Evolutionary conservation across 768 basidiomycete species (phyloP).

Genomic region (Naganishia onofrii): DNA sequence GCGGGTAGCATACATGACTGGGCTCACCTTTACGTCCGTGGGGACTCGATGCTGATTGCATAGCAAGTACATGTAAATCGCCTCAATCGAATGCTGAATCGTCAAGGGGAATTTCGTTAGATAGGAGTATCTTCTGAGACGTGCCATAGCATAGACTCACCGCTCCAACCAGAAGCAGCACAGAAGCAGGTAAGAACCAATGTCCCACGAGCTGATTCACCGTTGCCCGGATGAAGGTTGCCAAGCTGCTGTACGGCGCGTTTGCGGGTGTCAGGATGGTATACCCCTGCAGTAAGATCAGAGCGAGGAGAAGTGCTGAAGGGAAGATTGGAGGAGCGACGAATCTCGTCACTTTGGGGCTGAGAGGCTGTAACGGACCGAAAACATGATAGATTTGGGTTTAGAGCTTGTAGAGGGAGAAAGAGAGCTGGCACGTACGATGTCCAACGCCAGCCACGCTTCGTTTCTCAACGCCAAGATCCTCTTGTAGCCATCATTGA

Average conservation of each 20-base stretch:
- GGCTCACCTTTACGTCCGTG: not conserved
- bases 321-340: conserved; percentile 3
- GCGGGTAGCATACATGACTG: no score
- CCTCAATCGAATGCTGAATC: conserved; percentile 12
- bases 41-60: conserved; percentile 17
- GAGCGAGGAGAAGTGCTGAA: not conserved
- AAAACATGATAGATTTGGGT: not conserved
- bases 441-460: conserved; percentile 5
- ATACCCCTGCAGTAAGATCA: conserved; percentile 14
- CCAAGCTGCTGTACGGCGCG: not conserved
- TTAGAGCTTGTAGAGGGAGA: not conserved
- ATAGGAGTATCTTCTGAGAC: no score
- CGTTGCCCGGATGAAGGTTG: not conserved
- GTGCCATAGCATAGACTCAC: conserved; percentile 12
- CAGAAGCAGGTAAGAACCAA: conserved; percentile 17
- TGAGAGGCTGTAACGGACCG: conserved; percentile 9
- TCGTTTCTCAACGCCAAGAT: conserved; percentile 2
- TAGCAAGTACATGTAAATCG: conserved; percentile 14
- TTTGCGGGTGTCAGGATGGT: not conserved
- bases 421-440: not conserved
- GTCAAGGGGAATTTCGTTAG: not conserved
- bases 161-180: conserved; percentile 24
- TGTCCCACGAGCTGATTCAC: conserved; percentile 14
- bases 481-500: conserved; percentile 22
- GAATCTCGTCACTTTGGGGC: not conserved